Conservation (phyloP, 257 asterid genomes). For the Nicotiana tomentosiformis region DNA sequence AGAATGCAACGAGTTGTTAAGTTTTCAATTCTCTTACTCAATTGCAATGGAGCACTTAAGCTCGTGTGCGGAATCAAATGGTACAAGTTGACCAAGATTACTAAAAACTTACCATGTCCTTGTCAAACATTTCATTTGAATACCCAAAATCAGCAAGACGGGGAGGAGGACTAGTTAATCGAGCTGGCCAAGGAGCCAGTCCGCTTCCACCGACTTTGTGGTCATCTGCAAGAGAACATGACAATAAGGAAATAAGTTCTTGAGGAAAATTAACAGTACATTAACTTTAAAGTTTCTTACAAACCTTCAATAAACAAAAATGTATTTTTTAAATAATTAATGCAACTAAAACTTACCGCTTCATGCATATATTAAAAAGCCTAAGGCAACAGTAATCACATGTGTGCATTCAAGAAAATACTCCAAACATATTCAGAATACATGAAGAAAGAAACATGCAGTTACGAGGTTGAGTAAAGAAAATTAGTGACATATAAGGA, state of each 20-base stretch:
- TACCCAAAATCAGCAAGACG: slow-evolving; percentile 96
- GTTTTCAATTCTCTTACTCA: slow-evolving; percentile 3
- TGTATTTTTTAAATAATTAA: background rate
- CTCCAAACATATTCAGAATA: background rate
- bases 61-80: background rate
- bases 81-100: background rate
- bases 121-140: slow-evolving; percentile 75
- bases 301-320: background rate
- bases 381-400: background rate
- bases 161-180: slow-evolving; percentile 79
- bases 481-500: background rate
- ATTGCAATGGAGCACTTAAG: slow-evolving; percentile 9
- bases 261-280: background rate
- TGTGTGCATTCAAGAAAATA: background rate
- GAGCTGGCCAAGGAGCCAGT: slow-evolving; percentile 94
- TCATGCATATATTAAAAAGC: background rate
- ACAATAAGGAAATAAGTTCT: slow-evolving; percentile 1
- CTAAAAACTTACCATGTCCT: slow-evolving; percentile 60
- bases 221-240: slow-evolving; percentile 51
- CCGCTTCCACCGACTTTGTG: slow-evolving; percentile 78
- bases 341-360: background rate
- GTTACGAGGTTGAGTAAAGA: background rate
- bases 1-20: background rate
- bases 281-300: background rate
- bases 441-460: background rate